Percentiles rank a stretch among this genome's conserved stretches.
Conservation (phyloP, 208 protist species). For the Trypanosoma melophagium region DNA sequence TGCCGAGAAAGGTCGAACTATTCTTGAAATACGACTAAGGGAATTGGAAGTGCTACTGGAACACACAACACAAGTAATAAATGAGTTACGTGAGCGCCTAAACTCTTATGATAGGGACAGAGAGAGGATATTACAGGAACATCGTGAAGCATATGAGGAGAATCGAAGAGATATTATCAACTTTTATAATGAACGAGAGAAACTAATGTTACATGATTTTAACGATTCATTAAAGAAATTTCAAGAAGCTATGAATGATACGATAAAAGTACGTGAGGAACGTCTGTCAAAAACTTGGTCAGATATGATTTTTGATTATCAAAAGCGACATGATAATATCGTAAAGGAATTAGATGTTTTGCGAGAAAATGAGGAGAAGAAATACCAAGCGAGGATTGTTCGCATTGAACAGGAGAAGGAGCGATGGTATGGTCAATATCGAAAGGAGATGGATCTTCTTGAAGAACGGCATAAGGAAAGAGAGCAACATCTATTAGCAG, state of each 20-base stretch:
- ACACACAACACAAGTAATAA: conserved; percentile 21
- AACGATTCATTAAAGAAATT: conserved; percentile 18
- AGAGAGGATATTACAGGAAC: conserved; percentile 29
- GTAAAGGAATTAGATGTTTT: conserved; percentile 30
- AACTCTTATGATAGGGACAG: conserved; percentile 15
- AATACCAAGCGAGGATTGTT: conserved; percentile 33
- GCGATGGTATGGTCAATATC: conserved; percentile 31
- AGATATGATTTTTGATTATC: conserved; percentile 29
- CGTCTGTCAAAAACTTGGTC: conserved; percentile 40
- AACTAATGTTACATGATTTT: conserved; percentile 32
- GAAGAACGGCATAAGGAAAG: conserved; percentile 40
- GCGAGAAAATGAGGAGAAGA: conserved; percentile 36
- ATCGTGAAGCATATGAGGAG: conserved; percentile 44
- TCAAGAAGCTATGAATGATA: conserved; percentile 34
- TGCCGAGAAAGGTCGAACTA: conserved; percentile 27
- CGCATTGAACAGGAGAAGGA: conserved; percentile 53
- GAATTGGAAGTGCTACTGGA: conserved; percentile 31
- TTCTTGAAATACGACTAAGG: conserved; percentile 24
- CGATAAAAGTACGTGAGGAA: conserved; percentile 43
- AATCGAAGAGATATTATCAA: conserved; percentile 31
- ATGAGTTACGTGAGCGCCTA: conserved; percentile 20
- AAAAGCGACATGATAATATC: conserved; percentile 40
- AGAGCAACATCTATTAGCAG: conserved; percentile 45
- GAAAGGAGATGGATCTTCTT: conserved; percentile 27
- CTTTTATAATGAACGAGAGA: conserved; percentile 49